Conservation (phyloP, 306 rosid species). For the Mimosa bimucronata region DNA sequence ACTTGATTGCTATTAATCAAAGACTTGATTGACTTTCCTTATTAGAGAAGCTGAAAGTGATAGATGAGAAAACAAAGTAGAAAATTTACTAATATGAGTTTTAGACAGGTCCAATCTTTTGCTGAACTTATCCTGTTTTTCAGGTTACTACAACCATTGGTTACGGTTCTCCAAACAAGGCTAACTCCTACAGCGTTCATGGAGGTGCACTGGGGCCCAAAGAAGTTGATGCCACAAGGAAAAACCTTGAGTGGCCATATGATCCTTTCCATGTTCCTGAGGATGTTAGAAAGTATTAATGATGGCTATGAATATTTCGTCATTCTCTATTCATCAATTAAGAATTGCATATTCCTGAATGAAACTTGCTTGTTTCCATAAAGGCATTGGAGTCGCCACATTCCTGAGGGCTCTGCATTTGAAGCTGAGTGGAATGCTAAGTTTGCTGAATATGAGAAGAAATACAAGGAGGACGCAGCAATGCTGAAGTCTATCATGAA, state of each 20-base stretch:
- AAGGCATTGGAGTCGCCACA: slow-evolving; percentile 97
- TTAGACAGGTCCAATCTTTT: neutral
- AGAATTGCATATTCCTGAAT: slow-evolving; percentile 32
- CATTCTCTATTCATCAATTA: slow-evolving; percentile 10
- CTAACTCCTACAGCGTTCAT: too few species aligned
- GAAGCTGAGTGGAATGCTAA: slow-evolving; percentile 85
- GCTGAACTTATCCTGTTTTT: slow-evolving; percentile 31
- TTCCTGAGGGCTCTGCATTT: slow-evolving; percentile 67
- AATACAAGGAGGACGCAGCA: too few species aligned
- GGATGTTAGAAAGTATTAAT: slow-evolving; percentile 79
- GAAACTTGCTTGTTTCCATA: slow-evolving; percentile 20
- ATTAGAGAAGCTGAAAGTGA: slow-evolving; percentile 26
- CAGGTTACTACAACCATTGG: slow-evolving; percentile 98
- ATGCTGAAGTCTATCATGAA: too few species aligned
- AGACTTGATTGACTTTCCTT: neutral
- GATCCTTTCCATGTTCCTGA: slow-evolving; percentile 99
- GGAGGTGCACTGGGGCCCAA: too few species aligned
- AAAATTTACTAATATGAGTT: neutral
- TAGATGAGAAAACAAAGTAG: slow-evolving; percentile 19
- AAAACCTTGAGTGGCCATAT: slow-evolving; percentile 94
- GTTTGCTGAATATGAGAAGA: slow-evolving; percentile 86
- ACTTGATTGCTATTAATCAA: slow-evolving; percentile 9
- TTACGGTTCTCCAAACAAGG: too few species aligned
- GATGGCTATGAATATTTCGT: slow-evolving; percentile 25
- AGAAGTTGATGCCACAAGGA: too few species aligned